Base-by-base conservation (phyloP, 1,139 yeast species). In the Sugiyamaella sp. region DNA sequence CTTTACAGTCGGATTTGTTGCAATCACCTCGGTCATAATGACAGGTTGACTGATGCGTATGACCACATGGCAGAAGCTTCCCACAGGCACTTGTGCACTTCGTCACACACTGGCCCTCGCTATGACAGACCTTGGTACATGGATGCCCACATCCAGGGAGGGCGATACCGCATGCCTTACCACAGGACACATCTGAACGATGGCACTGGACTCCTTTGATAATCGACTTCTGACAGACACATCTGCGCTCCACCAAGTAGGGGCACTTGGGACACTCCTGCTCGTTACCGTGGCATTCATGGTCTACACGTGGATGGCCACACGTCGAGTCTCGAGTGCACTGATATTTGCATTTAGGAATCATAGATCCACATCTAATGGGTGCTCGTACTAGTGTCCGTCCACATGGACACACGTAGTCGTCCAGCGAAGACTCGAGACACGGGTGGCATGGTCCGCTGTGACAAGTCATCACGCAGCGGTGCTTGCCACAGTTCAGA, bases 361-460 rank as follows among this genome's bases (percentile, higher is more conserved):
- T 68, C 46, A 72, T 75, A 0, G 93, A 82, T 10, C 97, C 97
- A 72, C 98, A 90, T 60, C 97, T 76, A 9, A 89, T 90, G 0
- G 98, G 98, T 0, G 97, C 97, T 49, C 79, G 79, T 8, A 89
- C 74, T 2, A 85, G 77, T 0, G 97, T 90, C 56, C 80, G 77
- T 1, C 97, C 97, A 74, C 98, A 90, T 53, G 86, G 79, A 66
- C 98, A 90, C 1, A 84, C 78, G 62, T 89, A 74, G 66, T 90
- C 97, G 27, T 88, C 93, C 50, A 84, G 82, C 10, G 89, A 80
- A 3, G 96, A 86, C 63, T 89, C 96, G 49, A 88, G 69, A 67
- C 98, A 90, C 8, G 91, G 86, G 1, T 84, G 83, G 71, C 97
- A 90, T 1, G 88, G 80, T 0, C 97, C 97, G 12, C 81, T 74